Evolutionary conservation across 116 monocot genomes (phyloP).

Genomic region (Iris pallida): DNA sequence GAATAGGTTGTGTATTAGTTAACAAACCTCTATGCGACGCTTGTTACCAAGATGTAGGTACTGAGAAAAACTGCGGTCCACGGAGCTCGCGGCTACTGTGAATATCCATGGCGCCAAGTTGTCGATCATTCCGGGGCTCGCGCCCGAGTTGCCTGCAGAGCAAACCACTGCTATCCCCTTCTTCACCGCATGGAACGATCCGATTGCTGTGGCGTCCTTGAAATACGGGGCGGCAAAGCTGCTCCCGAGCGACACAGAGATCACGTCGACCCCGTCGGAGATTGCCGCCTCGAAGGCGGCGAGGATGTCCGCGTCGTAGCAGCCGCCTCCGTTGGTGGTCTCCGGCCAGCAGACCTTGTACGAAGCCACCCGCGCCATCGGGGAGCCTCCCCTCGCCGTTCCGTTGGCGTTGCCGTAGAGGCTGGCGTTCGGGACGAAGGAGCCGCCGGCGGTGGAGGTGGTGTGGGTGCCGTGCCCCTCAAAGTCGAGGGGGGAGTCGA

Average conservation of each 20-base stretch:
- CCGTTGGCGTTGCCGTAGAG: conserved; percentile 57
- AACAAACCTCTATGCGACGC: conserved; percentile 1
- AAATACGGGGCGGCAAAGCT: not conserved
- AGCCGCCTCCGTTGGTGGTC: not conserved
- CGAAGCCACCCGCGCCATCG: conserved; percentile 12
- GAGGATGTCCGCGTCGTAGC: conserved; percentile 5
- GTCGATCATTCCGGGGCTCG: conserved; percentile 8
- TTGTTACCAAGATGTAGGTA: conserved; percentile 8
- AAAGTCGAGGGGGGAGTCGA: conserved; percentile 10
- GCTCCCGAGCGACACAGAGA: conserved; percentile 43
- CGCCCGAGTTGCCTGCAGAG: conserved; percentile 28
- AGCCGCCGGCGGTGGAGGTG: conserved; percentile 52
- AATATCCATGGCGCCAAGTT: conserved; percentile 58
- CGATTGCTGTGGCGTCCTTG: conserved; percentile 6
- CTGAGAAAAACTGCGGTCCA: conserved; percentile 42
- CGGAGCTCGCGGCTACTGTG: conserved; percentile 54
- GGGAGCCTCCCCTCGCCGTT: conserved; percentile 70
- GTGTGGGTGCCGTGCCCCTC: conserved; percentile 34
- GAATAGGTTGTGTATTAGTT: not conserved
- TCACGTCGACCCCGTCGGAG: conserved; percentile 1
- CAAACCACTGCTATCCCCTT: conserved; percentile 18
- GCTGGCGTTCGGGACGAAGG: conserved; percentile 41
- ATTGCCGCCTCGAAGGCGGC: conserved; percentile 14
- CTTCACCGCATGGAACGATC: conserved; percentile 18
- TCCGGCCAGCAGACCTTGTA: conserved; percentile 9